Percentiles rank a stretch among this genome's conserved stretches.
Conservation (phyloP, 2,329 filamentous ascomycete genomes). For the Fusarium begoniae region DNA sequence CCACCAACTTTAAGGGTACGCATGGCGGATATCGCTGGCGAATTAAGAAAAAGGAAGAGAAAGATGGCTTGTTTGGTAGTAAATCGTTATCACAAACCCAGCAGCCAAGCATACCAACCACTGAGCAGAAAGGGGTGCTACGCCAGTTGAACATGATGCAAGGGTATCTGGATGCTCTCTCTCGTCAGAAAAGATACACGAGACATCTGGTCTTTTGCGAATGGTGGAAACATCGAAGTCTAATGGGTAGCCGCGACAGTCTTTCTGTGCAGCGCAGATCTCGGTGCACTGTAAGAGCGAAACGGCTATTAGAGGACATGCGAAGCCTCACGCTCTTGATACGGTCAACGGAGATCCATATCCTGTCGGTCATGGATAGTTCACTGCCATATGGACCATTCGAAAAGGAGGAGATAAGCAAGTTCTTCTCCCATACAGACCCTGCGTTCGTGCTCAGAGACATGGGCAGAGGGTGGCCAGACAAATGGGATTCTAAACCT, state of each 20-base stretch:
- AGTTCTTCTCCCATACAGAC: neutral
- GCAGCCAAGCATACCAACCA: neutral
- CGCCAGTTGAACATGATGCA: neutral
- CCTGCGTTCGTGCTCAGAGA: neutral
- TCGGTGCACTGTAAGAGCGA: neutral
- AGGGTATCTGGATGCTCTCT: neutral
- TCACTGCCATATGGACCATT: neutral
- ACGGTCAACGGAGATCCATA: too few species aligned
- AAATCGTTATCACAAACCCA: too few species aligned
- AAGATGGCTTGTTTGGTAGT: too few species aligned
- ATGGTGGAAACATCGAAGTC: neutral
- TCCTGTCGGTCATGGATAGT: neutral
- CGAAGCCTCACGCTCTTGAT: too few species aligned
- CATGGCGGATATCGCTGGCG: neutral
- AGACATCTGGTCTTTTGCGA: neutral
- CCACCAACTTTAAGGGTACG: neutral
- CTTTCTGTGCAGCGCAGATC: too few species aligned
- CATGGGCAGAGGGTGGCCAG: neutral
- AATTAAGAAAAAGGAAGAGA: neutral
- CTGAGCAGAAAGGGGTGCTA: neutral
- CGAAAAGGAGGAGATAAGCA: neutral
- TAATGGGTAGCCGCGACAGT: neutral
- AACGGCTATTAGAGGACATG: neutral
- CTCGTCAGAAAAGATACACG: neutral
- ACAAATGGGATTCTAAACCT: neutral